phyloP scores from a whole-genome alignment of 768 basidiomycete species.

The Agrocybe pediades region DNA sequence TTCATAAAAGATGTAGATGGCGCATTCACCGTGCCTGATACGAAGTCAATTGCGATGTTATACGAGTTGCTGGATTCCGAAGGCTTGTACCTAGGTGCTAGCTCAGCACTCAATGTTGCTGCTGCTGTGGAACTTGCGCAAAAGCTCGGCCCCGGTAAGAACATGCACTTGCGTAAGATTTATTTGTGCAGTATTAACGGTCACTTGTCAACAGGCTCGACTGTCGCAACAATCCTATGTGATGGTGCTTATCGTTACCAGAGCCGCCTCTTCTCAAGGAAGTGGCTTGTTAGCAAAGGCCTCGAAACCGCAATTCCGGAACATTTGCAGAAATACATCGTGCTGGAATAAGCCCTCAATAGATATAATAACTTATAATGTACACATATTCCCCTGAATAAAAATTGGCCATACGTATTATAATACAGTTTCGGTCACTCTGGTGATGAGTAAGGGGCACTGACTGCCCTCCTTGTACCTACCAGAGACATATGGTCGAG shows the following conservation, averaged over 20 bases:
- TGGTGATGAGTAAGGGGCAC: constrained; percentile 57
- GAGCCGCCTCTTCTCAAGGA: constrained; percentile 91
- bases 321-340: constrained; percentile 86
- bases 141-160: constrained; percentile 79
- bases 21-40: constrained; percentile 84
- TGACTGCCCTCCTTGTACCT: constrained; percentile 61
- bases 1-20: constrained; percentile 80
- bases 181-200: background rate
- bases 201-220: constrained; percentile 55
- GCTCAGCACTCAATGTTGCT: constrained; percentile 92
- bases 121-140: constrained; percentile 88
- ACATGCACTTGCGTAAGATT: background rate
- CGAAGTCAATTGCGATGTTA: constrained; percentile 89
- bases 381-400: constrained; percentile 1
- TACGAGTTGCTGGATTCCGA: constrained; percentile 91
- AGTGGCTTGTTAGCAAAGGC: constrained; percentile 85
- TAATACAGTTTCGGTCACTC: constrained; percentile 15
- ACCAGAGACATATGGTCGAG: constrained; percentile 60
- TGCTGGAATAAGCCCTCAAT: constrained; percentile 58
- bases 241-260: constrained; percentile 99
- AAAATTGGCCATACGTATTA: background rate
- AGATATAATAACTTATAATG: background rate
- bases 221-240: constrained; percentile 85
- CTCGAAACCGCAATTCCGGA: constrained; percentile 79
- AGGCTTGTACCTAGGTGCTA: constrained; percentile 93